A percentile compares a stretch with the other conserved stretches of the same genome.
Evolutionary conservation across 345 rosid genomes (phyloP).

Genomic region (Linum tenue): DNA sequence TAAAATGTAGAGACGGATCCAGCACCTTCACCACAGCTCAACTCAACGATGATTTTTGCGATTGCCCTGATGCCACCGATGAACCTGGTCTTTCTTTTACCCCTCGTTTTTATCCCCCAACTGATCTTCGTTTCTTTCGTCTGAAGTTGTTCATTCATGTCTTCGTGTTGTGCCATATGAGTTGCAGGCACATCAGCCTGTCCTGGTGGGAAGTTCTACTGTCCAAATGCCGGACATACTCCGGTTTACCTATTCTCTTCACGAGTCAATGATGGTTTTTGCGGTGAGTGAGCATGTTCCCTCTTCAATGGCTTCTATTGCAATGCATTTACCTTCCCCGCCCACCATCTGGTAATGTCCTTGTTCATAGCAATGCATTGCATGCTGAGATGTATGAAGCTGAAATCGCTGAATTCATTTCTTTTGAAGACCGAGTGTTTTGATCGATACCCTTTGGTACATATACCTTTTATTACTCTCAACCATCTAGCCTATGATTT

Average conservation of each 20-base stretch:
- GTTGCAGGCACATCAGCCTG: slow-evolving; percentile 88
- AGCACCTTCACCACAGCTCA: slow-evolving; percentile 59
- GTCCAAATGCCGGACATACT: slow-evolving; percentile 65
- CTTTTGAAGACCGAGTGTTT: no score
- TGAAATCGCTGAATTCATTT: no score
- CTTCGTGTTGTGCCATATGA: slow-evolving; percentile 1
- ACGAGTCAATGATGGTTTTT: slow-evolving; percentile 90
- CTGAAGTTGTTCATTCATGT: neutral
- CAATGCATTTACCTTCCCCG: no score
- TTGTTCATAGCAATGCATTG: no score
- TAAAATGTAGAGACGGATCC: slow-evolving; percentile 80
- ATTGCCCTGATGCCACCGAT: slow-evolving; percentile 83
- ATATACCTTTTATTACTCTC: no score
- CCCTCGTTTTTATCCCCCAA: neutral
- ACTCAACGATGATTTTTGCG: slow-evolving; percentile 94
- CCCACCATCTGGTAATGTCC: no score
- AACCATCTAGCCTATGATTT: no score
- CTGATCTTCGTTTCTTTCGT: neutral
- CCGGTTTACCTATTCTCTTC: slow-evolving; percentile 62
- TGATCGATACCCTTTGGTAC: no score
- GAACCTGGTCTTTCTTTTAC: slow-evolving; percentile 58
- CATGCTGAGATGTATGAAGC: no score
- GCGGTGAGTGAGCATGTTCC: slow-evolving; percentile 47
- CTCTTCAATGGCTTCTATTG: neutral
- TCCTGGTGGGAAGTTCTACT: slow-evolving; percentile 74